Evolutionary conservation across 179 eudicot species (phyloP).

Genomic region (Heliamphora pulchella): DNA sequence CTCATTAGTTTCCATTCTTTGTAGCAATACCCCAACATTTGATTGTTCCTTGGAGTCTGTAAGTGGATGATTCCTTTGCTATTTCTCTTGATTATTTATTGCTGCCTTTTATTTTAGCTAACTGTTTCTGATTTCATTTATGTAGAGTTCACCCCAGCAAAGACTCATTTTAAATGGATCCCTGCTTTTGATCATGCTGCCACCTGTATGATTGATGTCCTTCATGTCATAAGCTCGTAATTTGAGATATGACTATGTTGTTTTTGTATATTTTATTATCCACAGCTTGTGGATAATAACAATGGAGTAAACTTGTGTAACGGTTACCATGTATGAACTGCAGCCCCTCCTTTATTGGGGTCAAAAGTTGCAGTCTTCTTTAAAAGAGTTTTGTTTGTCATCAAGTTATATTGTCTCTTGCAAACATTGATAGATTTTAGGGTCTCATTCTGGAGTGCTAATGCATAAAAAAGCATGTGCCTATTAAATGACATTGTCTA

Average conservation of each 20-base stretch:
- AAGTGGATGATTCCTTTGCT: neutral
- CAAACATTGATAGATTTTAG: neutral
- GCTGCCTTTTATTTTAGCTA: neutral
- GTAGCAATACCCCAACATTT: neutral
- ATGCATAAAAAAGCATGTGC: neutral
- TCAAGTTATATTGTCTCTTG: neutral
- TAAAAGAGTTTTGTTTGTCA: neutral
- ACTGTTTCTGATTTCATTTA: constrained; percentile 6
- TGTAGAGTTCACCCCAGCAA: neutral
- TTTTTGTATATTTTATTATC: neutral
- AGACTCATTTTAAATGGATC: constrained; percentile 10
- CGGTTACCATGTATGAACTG: neutral
- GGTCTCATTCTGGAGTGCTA: neutral
- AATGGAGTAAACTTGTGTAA: neutral
- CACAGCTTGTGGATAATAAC: neutral
- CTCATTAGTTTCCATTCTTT: neutral
- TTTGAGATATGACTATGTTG: neutral
- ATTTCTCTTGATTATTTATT: neutral
- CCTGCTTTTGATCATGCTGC: neutral
- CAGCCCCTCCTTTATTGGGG: neutral
- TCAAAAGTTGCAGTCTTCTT: neutral
- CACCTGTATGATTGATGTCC: neutral
- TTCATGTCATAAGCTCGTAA: constrained; percentile 8
- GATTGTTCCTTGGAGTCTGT: neutral
- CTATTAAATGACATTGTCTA: neutral